phyloP scores from a whole-genome alignment of 495 filamentous ascomycete genomes.

The Mycothermus thermophilus region DNA sequence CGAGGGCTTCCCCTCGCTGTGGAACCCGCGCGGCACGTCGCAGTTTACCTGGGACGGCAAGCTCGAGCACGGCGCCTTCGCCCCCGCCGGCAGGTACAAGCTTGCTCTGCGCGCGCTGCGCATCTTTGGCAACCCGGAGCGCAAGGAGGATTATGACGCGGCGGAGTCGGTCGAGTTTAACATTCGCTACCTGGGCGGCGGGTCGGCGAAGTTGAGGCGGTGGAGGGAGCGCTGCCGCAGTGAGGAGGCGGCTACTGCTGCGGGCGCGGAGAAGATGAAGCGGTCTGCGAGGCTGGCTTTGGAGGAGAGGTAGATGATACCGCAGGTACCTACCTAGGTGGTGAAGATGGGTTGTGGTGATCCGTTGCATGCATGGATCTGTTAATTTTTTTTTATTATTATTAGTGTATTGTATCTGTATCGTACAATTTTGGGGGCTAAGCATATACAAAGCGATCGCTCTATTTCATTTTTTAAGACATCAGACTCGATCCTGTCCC shows the following conservation, averaged over 20 bases:
- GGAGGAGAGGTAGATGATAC: no score
- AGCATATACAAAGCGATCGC: no score
- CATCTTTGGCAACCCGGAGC: conserved; percentile 26
- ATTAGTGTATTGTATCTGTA: no score
- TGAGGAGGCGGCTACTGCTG: no score
- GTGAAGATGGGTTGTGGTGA: no score
- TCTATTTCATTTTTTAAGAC: no score
- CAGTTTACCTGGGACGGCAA: conserved; percentile 27
- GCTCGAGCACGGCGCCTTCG: conserved; percentile 27
- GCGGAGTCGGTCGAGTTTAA: conserved; percentile 24
- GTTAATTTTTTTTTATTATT: no score
- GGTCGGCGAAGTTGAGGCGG: not conserved
- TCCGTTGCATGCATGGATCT: no score
- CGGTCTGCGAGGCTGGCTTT: not conserved
- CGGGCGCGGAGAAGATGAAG: conserved; percentile 1
- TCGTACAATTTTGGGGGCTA: no score
- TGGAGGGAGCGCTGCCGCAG: not conserved
- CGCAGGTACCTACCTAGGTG: no score
- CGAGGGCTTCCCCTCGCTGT: conserved; percentile 23
- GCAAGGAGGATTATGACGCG: conserved; percentile 24
- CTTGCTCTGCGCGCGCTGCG: conserved; percentile 29
- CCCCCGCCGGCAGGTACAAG: conserved; percentile 32
- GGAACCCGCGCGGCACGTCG: conserved; percentile 25
- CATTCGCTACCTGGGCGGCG: conserved; percentile 14
- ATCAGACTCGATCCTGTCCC: no score